phyloP scores from a whole-genome alignment of 2,329 filamentous ascomycete genomes.

The Akanthomyces uredinophilus region DNA sequence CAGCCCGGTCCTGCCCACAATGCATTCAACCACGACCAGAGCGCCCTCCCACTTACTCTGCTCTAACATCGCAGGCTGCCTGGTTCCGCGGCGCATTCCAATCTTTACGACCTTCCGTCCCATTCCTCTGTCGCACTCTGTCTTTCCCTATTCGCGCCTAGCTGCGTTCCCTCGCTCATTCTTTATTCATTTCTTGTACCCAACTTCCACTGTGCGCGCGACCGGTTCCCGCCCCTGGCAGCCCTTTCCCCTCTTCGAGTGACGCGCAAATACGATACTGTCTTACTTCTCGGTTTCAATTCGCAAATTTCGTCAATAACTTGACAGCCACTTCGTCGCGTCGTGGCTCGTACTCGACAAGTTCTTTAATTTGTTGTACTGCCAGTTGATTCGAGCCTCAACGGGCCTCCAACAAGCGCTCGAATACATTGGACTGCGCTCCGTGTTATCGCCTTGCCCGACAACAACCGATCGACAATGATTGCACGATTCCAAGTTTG shows the following conservation, averaged over 20 bases:
- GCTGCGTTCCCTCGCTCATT: slow-evolving; percentile 9
- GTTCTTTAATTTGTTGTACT: not conserved
- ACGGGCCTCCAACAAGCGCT: not conserved
- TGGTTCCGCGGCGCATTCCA: slow-evolving; percentile 6
- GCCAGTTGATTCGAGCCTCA: not conserved
- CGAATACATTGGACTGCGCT: not conserved
- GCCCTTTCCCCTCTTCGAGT: not conserved
- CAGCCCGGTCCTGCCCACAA: not conserved
- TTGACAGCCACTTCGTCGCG: not conserved
- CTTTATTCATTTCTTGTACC: not conserved
- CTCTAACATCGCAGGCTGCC: slow-evolving; percentile 6
- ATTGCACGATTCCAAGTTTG: not conserved
- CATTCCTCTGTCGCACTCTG: not conserved
- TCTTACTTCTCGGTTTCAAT: not conserved
- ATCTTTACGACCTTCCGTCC: slow-evolving; percentile 7
- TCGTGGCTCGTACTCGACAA: not conserved
- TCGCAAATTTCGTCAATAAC: not conserved
- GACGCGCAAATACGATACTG: not conserved
- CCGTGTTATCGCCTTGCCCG: not conserved
- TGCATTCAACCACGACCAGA: not conserved
- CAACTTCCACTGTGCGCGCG: not conserved
- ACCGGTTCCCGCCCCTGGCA: not conserved
- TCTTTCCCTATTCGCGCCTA: slow-evolving; percentile 5
- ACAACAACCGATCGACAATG: not conserved
- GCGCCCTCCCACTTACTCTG: not conserved